phyloP scores from a whole-genome alignment of 2,329 filamentous ascomycete species.

The Fusarium foetens region DNA sequence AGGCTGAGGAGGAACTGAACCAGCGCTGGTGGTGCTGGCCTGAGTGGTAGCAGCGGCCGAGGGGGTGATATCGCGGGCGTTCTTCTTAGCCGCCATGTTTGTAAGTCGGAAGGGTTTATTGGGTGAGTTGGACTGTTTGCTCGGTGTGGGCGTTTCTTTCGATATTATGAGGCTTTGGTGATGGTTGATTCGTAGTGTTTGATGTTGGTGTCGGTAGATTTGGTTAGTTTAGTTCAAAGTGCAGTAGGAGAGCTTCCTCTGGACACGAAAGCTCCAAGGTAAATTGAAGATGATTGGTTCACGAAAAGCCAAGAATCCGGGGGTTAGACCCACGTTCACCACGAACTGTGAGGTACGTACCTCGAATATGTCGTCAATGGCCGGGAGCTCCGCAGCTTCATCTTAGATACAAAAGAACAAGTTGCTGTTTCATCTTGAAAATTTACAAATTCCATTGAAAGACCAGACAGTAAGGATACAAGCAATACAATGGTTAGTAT shows the following conservation, averaged over 20 bases:
- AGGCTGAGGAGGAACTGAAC: constrained; percentile 41
- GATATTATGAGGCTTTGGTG: constrained; percentile 11
- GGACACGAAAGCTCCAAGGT: constrained; percentile 54
- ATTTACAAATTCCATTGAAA: not conserved
- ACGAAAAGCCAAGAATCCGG: constrained; percentile 9
- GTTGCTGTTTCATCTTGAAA: not conserved
- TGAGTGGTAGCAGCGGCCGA: constrained; percentile 49
- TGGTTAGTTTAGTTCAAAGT: constrained; percentile 26
- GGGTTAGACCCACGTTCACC: constrained; percentile 13
- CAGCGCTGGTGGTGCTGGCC: constrained; percentile 44
- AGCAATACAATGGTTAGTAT: constrained; percentile 19
- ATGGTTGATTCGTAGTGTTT: constrained; percentile 11
- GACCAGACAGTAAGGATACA: not conserved
- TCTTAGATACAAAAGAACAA: not conserved
- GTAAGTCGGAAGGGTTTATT: not conserved
- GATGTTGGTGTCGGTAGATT: constrained; percentile 21
- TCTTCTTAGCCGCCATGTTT: constrained; percentile 64
- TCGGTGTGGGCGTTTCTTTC: constrained; percentile 5
- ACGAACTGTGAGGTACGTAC: constrained; percentile 6
- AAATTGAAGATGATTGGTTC: constrained; percentile 47
- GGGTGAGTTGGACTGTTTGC: constrained; percentile 1
- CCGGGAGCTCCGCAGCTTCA: constrained; percentile 16
- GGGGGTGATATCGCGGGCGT: constrained; percentile 47
- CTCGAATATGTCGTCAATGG: constrained; percentile 33
- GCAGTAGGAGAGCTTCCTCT: constrained; percentile 37